phyloP scores from a whole-genome alignment of 257 asterid species.

The Capsicum rhomboideum region DNA sequence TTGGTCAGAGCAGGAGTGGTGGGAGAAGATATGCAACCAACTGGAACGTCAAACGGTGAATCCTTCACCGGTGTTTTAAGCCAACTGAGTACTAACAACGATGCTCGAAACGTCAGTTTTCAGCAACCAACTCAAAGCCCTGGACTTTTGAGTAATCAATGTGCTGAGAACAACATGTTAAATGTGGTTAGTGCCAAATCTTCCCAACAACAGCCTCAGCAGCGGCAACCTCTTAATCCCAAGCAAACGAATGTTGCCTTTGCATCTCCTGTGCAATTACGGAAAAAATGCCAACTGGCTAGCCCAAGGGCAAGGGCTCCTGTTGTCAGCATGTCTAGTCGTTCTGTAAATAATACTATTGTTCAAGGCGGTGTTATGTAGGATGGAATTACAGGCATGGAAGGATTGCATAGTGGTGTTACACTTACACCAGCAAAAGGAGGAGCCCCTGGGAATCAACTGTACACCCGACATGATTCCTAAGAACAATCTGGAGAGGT shows the following conservation, averaged over 20 bases:
- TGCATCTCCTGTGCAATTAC: slow-evolving; percentile 42
- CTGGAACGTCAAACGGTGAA: slow-evolving; percentile 17
- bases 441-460: slow-evolving; percentile 46
- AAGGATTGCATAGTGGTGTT: slow-evolving; percentile 40
- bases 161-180: slow-evolving; percentile 20
- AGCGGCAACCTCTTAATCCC: slow-evolving; percentile 49
- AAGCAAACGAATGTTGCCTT: slow-evolving; percentile 54
- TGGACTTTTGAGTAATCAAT: slow-evolving; percentile 35
- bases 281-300: slow-evolving; percentile 31
- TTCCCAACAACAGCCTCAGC: slow-evolving; percentile 22
- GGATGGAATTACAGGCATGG: slow-evolving; percentile 35
- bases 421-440: slow-evolving; percentile 23
- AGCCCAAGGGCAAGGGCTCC: slow-evolving; percentile 31
- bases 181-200: slow-evolving; percentile 27
- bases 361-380: slow-evolving; percentile 29
- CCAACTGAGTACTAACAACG: slow-evolving; percentile 9
- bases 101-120: slow-evolving; percentile 33
- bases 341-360: slow-evolving; percentile 17
- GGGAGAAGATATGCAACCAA: slow-evolving; percentile 52
- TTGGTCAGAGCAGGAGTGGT: slow-evolving; percentile 71
- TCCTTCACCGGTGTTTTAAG: slow-evolving; percentile 33
- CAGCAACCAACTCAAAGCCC: slow-evolving; percentile 36
- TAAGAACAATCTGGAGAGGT: slow-evolving; percentile 32
- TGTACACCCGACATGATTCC: slow-evolving; percentile 16
- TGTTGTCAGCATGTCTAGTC: slow-evolving; percentile 27